Evolutionary conservation across 495 filamentous ascomycete genomes (phyloP).

Genomic region (Articulospora tetracladia): DNA sequence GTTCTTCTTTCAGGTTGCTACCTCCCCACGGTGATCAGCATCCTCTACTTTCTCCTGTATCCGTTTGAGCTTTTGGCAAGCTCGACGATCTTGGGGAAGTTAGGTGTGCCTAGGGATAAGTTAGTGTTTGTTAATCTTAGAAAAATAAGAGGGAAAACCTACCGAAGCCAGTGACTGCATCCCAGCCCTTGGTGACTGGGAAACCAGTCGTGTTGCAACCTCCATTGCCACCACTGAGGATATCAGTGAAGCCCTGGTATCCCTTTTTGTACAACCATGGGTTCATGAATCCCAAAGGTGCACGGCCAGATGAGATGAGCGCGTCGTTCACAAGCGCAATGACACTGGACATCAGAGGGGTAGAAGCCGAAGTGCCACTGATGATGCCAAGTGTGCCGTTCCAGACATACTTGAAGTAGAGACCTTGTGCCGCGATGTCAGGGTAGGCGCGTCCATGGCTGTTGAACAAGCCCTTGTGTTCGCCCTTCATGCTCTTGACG

Average conservation of each 20-base stretch:
- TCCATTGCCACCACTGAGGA: conserved; percentile 52
- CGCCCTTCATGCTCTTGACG: conserved; percentile 32
- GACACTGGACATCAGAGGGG: conserved; percentile 37
- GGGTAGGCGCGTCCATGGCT: conserved; percentile 62
- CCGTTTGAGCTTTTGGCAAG: conserved; percentile 3
- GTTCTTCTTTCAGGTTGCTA: no score
- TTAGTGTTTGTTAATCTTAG: no score
- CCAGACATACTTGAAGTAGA: conserved; percentile 46
- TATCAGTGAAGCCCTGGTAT: conserved; percentile 54
- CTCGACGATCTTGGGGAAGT: conserved; percentile 41
- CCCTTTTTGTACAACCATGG: conserved; percentile 59
- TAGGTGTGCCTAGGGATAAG: no score
- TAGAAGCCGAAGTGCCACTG: conserved; percentile 32
- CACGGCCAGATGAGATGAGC: conserved; percentile 47
- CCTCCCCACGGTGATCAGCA: no score
- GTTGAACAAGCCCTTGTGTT: conserved; percentile 20
- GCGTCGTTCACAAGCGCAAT: conserved; percentile 61
- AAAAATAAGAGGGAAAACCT: no score
- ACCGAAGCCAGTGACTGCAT: conserved; percentile 63
- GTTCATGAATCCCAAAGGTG: conserved; percentile 59
- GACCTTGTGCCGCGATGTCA: conserved; percentile 63
- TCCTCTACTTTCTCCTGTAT: background rate
- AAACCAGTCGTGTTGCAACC: conserved; percentile 56
- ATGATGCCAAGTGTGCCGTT: conserved; percentile 44
- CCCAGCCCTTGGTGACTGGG: conserved; percentile 51